A percentile compares a stretch with the other conserved stretches of the same genome.
phyloP scores from a whole-genome alignment of 257 asterid species.

The Solanum virginianum region DNA sequence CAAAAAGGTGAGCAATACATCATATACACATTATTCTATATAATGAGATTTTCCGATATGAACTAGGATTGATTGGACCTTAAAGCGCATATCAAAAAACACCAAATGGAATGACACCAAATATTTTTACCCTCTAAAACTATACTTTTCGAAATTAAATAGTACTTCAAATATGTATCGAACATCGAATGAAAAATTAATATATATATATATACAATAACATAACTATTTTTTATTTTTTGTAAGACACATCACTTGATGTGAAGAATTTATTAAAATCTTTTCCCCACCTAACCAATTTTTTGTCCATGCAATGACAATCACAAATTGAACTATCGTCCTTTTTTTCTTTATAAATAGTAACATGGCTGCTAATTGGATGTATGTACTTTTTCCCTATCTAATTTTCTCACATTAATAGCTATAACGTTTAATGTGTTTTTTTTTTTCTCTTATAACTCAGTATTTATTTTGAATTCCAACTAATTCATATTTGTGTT shows the following conservation, averaged over 20 bases:
- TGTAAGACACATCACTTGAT: background rate
- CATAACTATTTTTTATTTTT: background rate
- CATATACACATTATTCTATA: background rate
- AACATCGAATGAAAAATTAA: background rate
- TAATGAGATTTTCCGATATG: background rate
- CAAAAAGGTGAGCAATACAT: background rate
- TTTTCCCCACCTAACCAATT: background rate
- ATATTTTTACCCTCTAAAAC: background rate
- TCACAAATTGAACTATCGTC: background rate
- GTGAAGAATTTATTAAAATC: background rate
- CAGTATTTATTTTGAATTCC: accelerated
- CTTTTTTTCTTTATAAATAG: background rate
- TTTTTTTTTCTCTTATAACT: accelerated
- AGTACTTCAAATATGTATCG: background rate
- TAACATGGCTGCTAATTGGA: background rate
- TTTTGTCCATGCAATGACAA: background rate
- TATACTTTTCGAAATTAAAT: background rate
- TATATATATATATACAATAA: background rate
- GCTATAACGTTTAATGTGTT: background rate
- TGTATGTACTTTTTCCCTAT: background rate
- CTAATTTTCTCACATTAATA: background rate
- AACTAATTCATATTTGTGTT: accelerated
- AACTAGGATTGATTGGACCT: background rate
- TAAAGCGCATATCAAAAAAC: background rate
- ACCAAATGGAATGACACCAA: background rate